Evolutionary conservation across 1,284 basidiomycete genomes (phyloP).

Genomic region (Cystobasidiaceae sp.): DNA sequence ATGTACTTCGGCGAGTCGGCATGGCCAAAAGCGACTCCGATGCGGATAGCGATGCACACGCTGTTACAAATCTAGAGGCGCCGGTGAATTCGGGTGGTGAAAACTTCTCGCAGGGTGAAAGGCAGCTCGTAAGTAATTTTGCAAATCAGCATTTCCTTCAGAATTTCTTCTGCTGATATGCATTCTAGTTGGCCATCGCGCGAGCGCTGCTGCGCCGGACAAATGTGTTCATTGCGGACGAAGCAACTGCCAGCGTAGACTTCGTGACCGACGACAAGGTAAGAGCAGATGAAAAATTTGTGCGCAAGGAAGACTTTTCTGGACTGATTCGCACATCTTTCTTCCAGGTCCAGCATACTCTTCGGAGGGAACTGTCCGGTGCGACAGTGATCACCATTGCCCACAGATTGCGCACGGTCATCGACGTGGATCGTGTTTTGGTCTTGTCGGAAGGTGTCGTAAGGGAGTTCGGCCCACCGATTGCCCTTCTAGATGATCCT

Average conservation of each 20-base stretch:
- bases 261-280: constrained; percentile 51
- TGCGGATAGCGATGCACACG: neutral
- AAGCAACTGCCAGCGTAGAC: constrained; percentile 47
- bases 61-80: constrained; percentile 31
- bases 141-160: neutral
- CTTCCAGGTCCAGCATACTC: constrained; percentile 48
- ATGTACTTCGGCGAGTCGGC: constrained; percentile 32
- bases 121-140: constrained; percentile 12
- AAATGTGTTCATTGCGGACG: constrained; percentile 60
- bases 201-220: constrained; percentile 20
- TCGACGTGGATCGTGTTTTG: constrained; percentile 72
- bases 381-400: constrained; percentile 51
- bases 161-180: neutral
- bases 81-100: constrained; percentile 32
- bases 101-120: constrained; percentile 29
- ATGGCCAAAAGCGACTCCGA: constrained; percentile 18
- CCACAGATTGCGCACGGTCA: constrained; percentile 83
- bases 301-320: neutral
- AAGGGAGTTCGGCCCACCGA: constrained; percentile 68
- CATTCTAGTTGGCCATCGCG: constrained; percentile 14
- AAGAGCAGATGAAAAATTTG: no score
- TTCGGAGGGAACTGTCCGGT: constrained; percentile 54
- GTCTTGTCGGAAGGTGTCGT: constrained; percentile 75
- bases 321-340: constrained; percentile 39
- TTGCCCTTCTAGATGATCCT: constrained; percentile 53